Conservation (phyloP, 148 eudicot genomes). For the Amaranthus hypochondriacus region DNA sequence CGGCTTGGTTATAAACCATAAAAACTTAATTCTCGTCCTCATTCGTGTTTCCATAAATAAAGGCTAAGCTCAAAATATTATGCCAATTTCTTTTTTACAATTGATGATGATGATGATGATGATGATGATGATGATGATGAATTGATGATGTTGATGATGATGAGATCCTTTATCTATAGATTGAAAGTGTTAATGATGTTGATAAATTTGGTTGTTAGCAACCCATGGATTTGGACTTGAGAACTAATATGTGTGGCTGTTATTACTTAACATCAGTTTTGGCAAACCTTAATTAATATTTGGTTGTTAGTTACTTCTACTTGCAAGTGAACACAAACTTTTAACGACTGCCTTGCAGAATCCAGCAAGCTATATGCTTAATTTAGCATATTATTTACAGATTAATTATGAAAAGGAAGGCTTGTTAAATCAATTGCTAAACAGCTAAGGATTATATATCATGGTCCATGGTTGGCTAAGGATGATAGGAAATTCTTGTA, state of each 20-base stretch:
- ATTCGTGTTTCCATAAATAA: not conserved
- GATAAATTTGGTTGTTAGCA: constrained; percentile 13
- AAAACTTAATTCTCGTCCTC: not conserved
- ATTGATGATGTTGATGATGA: not conserved
- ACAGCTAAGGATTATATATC: too few species aligned
- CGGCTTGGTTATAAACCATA: constrained; percentile 46
- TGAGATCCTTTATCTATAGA: constrained; percentile 10
- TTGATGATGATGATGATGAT: too few species aligned
- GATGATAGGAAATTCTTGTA: too few species aligned
- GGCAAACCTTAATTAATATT: not conserved
- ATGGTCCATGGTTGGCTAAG: too few species aligned
- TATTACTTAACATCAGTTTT: not conserved
- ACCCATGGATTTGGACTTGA: not conserved
- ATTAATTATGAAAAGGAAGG: too few species aligned
- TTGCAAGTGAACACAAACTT: not conserved
- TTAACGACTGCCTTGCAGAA: constrained; percentile 2
- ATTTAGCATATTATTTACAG: too few species aligned
- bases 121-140: too few species aligned
- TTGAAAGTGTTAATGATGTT: constrained; percentile 16
- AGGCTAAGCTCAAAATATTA: not conserved
- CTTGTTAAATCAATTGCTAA: too few species aligned
- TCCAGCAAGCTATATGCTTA: not conserved
- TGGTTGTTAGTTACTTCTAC: constrained; percentile 9
- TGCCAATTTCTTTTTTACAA: not conserved
- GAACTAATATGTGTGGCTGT: not conserved